Conservation (phyloP, 192 early-diverging fungal species). For the Backusella mclennaniae region DNA sequence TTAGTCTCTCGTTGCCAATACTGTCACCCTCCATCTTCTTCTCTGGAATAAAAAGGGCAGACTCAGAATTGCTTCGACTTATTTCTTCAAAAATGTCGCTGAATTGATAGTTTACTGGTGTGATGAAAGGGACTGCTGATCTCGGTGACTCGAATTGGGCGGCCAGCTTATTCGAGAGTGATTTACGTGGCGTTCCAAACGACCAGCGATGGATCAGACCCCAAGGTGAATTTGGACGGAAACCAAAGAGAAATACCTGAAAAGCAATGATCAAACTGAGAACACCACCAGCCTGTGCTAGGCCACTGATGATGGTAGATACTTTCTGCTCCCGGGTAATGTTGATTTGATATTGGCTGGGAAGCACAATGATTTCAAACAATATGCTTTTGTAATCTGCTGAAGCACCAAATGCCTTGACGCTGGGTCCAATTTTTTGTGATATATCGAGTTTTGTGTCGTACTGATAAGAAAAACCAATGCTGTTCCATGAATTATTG, state of each 20-base stretch:
- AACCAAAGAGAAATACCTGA: constrained; percentile 16
- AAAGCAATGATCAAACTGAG: constrained; percentile 12
- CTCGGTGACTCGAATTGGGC: background rate
- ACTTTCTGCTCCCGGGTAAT: constrained; percentile 2
- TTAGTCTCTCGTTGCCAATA: background rate
- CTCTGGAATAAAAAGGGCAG: background rate
- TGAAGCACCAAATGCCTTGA: background rate
- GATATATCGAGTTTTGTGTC: background rate
- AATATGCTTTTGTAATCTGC: background rate
- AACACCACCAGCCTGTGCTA: constrained; percentile 21
- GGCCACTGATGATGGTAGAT: constrained; percentile 12
- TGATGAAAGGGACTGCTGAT: constrained; percentile 8
- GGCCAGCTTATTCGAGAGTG: constrained; percentile 1
- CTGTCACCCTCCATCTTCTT: background rate
- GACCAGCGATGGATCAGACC: constrained; percentile 26
- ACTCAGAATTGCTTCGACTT: background rate
- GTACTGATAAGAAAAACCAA: background rate
- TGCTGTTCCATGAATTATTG: background rate
- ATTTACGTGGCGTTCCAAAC: constrained; percentile 10
- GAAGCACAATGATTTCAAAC: background rate
- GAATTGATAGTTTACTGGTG: constrained; percentile 18
- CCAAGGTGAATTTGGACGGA: constrained; percentile 22
- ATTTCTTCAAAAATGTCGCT: background rate
- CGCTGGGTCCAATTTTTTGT: background rate
- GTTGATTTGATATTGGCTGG: background rate